phyloP scores from a whole-genome alignment of 257 asterid genomes.

The Solanum rostratum region DNA sequence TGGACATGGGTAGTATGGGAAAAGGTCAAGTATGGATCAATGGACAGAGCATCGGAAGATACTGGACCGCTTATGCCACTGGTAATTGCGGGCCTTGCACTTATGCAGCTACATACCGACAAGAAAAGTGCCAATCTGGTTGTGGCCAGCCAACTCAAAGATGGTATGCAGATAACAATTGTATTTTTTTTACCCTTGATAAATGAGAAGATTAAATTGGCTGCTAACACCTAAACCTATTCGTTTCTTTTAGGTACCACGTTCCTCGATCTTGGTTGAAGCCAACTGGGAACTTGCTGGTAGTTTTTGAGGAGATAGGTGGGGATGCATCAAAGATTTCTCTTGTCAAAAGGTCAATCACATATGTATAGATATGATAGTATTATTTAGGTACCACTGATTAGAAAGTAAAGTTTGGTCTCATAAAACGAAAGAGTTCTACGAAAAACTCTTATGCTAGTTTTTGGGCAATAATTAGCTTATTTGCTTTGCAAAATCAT shows the following conservation, averaged over 20 bases:
- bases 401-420: background rate
- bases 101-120: slow-evolving; percentile 60
- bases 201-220: background rate
- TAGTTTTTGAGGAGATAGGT: slow-evolving; percentile 83
- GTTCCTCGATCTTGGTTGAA: slow-evolving; percentile 90
- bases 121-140: slow-evolving; percentile 66
- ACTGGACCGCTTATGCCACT: slow-evolving; percentile 67
- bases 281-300: slow-evolving; percentile 48
- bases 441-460: background rate
- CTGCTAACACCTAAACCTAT: background rate
- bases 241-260: slow-evolving; percentile 57
- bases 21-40: slow-evolving; percentile 90
- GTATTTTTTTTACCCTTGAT: background rate
- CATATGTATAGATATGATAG: slow-evolving; percentile 20
- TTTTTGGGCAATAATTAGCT: background rate
- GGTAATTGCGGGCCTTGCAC: slow-evolving; percentile 62
- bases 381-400: background rate
- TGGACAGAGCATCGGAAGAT: slow-evolving; percentile 84
- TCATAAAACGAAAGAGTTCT: background rate
- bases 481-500: background rate
- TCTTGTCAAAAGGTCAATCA: slow-evolving; percentile 52
- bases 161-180: slow-evolving; percentile 37
- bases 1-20: slow-evolving; percentile 82
- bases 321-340: slow-evolving; percentile 82
- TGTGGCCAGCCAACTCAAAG: slow-evolving; percentile 94